Evolutionary conservation across 2,329 filamentous ascomycete species (phyloP).

Genomic region (Fusarium goolgardi): DNA sequence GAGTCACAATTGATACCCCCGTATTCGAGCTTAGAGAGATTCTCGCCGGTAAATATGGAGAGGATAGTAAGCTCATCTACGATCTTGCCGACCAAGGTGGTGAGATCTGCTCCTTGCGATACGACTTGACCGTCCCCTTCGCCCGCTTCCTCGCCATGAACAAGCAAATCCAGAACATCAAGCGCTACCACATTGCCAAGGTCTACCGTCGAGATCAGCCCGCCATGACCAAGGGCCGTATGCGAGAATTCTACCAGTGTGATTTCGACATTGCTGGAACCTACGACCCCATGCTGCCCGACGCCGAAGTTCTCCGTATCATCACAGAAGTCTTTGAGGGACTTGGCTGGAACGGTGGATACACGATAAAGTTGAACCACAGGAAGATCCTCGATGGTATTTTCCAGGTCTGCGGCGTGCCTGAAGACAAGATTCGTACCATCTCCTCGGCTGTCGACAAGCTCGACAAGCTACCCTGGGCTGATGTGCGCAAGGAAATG

Average conservation of each 20-base stretch:
- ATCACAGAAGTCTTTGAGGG: conserved; percentile 86
- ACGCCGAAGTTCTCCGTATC: conserved; percentile 88
- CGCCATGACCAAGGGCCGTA: conserved; percentile 86
- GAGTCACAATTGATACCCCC: conserved; percentile 80
- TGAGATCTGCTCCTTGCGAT: conserved; percentile 78
- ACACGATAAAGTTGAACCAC: conserved; percentile 95
- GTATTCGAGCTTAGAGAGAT: conserved; percentile 92
- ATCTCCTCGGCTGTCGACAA: conserved; percentile 97
- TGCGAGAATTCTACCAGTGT: conserved; percentile 97
- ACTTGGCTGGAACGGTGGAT: conserved; percentile 77
- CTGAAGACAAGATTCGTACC: conserved; percentile 84
- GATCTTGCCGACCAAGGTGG: conserved; percentile 88
- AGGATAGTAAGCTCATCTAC: conserved; percentile 93
- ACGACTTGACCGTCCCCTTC: conserved; percentile 90
- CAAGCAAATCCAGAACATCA: conserved; percentile 81
- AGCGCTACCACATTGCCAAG: conserved; percentile 95
- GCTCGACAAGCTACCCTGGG: conserved; percentile 92
- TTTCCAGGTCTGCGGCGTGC: conserved; percentile 91
- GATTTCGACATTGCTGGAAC: conserved; percentile 94
- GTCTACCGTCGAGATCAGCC: conserved; percentile 67
- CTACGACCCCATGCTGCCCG: conserved; percentile 91
- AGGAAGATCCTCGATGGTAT: conserved; percentile 92
- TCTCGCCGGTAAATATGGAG: conserved; percentile 88
- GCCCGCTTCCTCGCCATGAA: conserved; percentile 96
- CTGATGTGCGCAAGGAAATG: conserved; percentile 92